Evolutionary conservation across 306 rosid species (phyloP).

Genomic region (Prosopis cineraria): DNA sequence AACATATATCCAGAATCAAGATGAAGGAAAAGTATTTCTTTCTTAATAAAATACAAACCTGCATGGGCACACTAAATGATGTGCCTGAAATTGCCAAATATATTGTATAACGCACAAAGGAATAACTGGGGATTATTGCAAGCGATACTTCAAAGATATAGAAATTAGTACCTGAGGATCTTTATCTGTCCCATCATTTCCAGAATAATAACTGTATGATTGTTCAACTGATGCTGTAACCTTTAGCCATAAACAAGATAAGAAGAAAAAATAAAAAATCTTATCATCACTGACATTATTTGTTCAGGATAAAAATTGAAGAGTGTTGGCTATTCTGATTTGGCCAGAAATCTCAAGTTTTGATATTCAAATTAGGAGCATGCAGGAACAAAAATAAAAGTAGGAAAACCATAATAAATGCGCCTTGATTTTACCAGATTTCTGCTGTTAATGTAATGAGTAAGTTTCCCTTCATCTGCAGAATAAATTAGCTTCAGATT

Average conservation of each 20-base stretch:
- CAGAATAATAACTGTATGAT: constrained; percentile 61
- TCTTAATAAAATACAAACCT: neutral
- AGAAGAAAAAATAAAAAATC: constrained; percentile 24
- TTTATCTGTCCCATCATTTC: constrained; percentile 51
- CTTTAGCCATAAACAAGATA: constrained; percentile 45
- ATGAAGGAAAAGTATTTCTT: neutral
- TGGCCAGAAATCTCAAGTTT: constrained; percentile 16
- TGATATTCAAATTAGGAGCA: constrained; percentile 19
- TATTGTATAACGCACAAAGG: constrained; percentile 11
- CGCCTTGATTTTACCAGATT: constrained; percentile 47
- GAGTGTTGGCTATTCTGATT: constrained; percentile 14
- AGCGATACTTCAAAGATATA: constrained; percentile 7
- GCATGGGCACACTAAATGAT: neutral
- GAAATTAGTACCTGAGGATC: constrained; percentile 47
- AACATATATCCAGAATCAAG: constrained; percentile 9
- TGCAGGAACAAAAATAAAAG: constrained; percentile 12
- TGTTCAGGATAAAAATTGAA: constrained; percentile 25
- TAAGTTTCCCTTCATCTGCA: constrained; percentile 63
- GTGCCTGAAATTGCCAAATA: constrained; percentile 7
- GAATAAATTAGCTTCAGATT: constrained; percentile 72
- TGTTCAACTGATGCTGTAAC: constrained; percentile 51
- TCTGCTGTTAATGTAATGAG: constrained; percentile 58
- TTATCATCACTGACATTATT: constrained; percentile 19
- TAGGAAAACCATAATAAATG: constrained; percentile 15
- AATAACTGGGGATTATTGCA: neutral